Percentiles rank a stretch among this genome's conserved stretches.
phyloP scores from a whole-genome alignment of 345 rosid genomes.

The Stellera chamaejasme region DNA sequence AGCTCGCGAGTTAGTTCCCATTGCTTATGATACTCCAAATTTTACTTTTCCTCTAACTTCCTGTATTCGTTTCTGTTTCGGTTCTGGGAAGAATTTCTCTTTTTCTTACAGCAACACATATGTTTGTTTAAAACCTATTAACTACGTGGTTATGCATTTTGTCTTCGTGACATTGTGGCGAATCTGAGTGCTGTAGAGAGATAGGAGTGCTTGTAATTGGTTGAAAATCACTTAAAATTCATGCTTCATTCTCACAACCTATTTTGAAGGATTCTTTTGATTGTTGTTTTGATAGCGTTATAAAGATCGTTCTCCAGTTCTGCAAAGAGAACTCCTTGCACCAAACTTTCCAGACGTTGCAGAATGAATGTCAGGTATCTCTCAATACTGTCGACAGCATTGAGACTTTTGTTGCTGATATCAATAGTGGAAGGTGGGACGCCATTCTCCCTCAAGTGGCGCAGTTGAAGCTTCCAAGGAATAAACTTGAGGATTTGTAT shows the following conservation, averaged over 20 bases:
- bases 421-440: slow-evolving; percentile 93
- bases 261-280: neutral
- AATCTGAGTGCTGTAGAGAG: neutral
- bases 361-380: slow-evolving; percentile 93
- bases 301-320: slow-evolving; percentile 94
- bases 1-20: slow-evolving; percentile 76
- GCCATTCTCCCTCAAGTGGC: slow-evolving; percentile 88
- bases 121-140: too few species aligned
- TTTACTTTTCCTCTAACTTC: neutral
- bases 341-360: slow-evolving; percentile 91
- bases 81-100: neutral
- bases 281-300: slow-evolving; percentile 44
- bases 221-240: neutral
- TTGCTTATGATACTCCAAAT: neutral
- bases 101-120: neutral
- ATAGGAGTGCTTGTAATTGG: neutral
- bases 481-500: slow-evolving; percentile 83
- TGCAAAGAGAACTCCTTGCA: slow-evolving; percentile 94
- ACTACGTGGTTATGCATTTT: neutral
- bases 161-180: neutral
- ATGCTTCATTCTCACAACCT: neutral
- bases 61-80: neutral
- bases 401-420: slow-evolving; percentile 85
- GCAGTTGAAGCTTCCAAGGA: slow-evolving; percentile 90
- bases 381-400: slow-evolving; percentile 89